Evolutionary conservation across 1,284 basidiomycete genomes (phyloP).

Genomic region (Phlebopus sp.): DNA sequence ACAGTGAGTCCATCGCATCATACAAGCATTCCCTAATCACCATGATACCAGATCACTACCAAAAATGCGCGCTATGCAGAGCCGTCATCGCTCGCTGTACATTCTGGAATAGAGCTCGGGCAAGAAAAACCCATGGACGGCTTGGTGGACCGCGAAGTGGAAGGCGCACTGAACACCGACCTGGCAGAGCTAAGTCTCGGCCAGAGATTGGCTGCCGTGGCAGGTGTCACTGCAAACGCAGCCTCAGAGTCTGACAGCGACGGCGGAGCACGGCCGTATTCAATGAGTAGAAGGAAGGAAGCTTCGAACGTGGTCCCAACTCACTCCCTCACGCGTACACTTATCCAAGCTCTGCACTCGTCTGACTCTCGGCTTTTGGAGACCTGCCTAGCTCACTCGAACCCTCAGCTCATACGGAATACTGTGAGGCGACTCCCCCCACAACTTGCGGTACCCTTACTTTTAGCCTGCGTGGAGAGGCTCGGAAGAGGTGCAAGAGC

Average conservation of each 20-base stretch:
- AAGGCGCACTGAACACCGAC: constrained; percentile 77
- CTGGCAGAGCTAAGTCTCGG: constrained; percentile 88
- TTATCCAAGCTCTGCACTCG: constrained; percentile 96
- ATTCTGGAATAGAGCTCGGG: constrained; percentile 60
- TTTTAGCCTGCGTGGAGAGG: constrained; percentile 88
- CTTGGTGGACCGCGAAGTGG: constrained; percentile 45
- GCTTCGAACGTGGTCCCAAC: constrained; percentile 61
- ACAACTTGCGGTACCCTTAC: constrained; percentile 84
- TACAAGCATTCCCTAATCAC: constrained; percentile 2
- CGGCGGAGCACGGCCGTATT: constrained; percentile 28
- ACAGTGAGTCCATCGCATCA: constrained; percentile 13
- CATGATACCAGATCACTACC: constrained; percentile 35
- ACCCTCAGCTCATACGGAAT: constrained; percentile 78
- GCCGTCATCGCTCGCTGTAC: constrained; percentile 54
- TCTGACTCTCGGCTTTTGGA: constrained; percentile 88
- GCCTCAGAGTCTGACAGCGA: constrained; percentile 44
- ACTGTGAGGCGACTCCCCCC: constrained; percentile 88
- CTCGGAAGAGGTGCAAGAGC: constrained; percentile 77
- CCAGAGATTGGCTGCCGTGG: constrained; percentile 76
- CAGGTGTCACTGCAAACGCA: constrained; percentile 42
- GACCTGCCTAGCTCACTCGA: constrained; percentile 85
- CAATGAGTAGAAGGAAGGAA: constrained; percentile 33
- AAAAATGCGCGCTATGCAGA: constrained; percentile 64
- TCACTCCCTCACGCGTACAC: constrained; percentile 88
- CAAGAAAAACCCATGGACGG: constrained; percentile 60